Evolutionary conservation across 139 green algal species (phyloP).

Genomic region (Coelastrella sp.): DNA sequence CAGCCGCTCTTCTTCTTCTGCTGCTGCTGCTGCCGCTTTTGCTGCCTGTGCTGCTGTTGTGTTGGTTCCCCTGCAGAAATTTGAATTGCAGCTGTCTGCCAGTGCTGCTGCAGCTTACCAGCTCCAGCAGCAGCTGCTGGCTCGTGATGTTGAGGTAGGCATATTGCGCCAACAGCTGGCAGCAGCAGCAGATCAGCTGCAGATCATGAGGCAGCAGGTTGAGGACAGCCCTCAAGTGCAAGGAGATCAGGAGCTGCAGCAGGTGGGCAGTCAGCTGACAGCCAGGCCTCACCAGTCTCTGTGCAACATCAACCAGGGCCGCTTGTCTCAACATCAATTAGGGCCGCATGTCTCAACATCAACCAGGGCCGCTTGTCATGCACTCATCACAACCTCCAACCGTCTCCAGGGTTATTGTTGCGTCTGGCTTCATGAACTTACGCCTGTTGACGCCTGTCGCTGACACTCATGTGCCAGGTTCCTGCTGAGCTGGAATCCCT

Average conservation of each 20-base stretch:
- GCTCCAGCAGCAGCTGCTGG: conserved; percentile 25
- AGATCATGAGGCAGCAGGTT: not conserved
- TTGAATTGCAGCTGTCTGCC: not conserved
- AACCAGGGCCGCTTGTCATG: too few species aligned
- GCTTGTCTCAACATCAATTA: too few species aligned
- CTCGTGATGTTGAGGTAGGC: conserved; percentile 6
- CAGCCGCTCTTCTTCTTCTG: not conserved
- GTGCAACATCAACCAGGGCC: not conserved
- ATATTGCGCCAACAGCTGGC: conserved; percentile 37
- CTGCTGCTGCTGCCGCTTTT: not conserved
- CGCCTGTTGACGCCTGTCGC: too few species aligned
- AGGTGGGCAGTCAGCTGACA: not conserved
- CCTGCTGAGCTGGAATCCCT: conserved; percentile 3
- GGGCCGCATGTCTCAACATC: too few species aligned
- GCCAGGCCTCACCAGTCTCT: not conserved
- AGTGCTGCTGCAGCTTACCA: conserved; percentile 23
- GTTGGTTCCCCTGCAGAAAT: not conserved
- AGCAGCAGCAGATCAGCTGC: conserved; percentile 24
- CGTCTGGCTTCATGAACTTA: too few species aligned
- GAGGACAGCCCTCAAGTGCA: not conserved
- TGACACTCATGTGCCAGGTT: not conserved
- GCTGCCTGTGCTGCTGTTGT: not conserved
- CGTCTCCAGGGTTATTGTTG: too few species aligned
- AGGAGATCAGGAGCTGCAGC: not conserved
- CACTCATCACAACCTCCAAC: too few species aligned